These are phyloP conservation scores for Cryoendolithus antarcticus DNA, from an alignment of 2,329 filamentous ascomycete species.

Conservation along the genomic window DNA sequence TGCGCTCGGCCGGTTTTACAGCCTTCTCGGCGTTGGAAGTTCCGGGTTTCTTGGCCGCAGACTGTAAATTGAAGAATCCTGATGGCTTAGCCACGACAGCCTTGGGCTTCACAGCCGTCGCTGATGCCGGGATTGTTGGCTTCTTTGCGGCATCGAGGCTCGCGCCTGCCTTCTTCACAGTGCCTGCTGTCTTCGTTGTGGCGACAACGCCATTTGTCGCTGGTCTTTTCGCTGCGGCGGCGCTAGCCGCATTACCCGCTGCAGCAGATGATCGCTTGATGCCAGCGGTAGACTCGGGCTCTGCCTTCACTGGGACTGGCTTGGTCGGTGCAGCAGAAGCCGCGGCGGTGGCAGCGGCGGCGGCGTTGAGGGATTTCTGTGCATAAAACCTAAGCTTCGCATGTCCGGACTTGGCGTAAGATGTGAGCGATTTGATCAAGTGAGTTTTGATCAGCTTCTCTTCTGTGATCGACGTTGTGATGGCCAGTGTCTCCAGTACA, in stretches of 20 bases:
- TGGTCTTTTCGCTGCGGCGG: conserved; percentile 22
- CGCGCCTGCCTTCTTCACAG: conserved; percentile 14
- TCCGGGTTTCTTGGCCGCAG: conserved; percentile 32
- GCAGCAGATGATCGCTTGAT: conserved; percentile 21
- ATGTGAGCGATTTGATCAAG: conserved; percentile 51
- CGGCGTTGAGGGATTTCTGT: conserved; percentile 38
- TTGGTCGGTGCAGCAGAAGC: conserved; percentile 1
- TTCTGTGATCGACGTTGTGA: conserved; percentile 49
- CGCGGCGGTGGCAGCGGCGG: conserved; percentile 24
- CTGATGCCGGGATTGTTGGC: conserved; percentile 6
- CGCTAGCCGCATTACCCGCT: conserved; percentile 9
- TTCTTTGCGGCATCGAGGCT: conserved; percentile 9
- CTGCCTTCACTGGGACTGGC: conserved; percentile 5
- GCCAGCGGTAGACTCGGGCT: conserved; percentile 18
- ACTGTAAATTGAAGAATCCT: conserved; percentile 34
- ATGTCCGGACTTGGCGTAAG: conserved; percentile 53
- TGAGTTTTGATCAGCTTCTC: conserved; percentile 51
- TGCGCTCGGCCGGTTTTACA: conserved; percentile 10
- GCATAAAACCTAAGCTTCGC: conserved; percentile 51
- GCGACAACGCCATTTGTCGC: conserved; percentile 12
- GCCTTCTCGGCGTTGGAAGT: conserved; percentile 19
- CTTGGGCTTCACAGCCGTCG: conserved; percentile 15
- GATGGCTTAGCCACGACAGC: conserved; percentile 31
- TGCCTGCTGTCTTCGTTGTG: conserved; percentile 9
- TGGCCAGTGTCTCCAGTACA: conserved; percentile 45